phyloP scores from a whole-genome alignment of 2,329 filamentous ascomycete genomes.

The Erysiphe pulchra region DNA sequence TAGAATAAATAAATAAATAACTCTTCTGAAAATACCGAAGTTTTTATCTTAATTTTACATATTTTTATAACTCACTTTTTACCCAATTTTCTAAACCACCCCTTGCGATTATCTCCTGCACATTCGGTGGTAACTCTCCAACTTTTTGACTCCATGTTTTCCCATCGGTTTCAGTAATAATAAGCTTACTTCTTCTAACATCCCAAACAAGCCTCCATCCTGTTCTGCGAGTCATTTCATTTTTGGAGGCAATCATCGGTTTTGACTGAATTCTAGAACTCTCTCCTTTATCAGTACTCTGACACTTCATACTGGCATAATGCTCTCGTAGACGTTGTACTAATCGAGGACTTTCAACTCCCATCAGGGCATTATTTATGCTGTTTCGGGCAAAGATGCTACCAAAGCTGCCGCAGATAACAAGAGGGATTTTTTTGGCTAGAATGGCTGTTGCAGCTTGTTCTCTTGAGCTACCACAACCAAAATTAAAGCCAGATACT shows the following conservation, averaged over 20 bases:
- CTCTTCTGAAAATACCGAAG: too few species aligned
- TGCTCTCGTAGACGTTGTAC: conserved; percentile 35
- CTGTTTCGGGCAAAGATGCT: conserved; percentile 62
- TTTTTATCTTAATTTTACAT: neutral
- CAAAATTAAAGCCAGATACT: conserved; percentile 73
- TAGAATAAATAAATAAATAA: too few species aligned
- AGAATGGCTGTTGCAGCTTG: conserved; percentile 74
- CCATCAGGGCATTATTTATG: conserved; percentile 58
- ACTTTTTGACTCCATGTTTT: conserved; percentile 61
- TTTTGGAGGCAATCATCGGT: conserved; percentile 12
- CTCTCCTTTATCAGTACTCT: conserved; percentile 9
- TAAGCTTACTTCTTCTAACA: conserved; percentile 42
- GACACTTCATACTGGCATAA: conserved; percentile 9
- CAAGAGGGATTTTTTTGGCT: conserved; percentile 54
- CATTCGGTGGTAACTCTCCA: conserved; percentile 58
- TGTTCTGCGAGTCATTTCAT: conserved; percentile 41
- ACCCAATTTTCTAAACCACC: conserved; percentile 71
- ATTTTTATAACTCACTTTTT: conserved; percentile 2
- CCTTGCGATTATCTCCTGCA: conserved; percentile 59
- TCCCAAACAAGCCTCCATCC: conserved; percentile 75
- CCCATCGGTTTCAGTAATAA: conserved; percentile 40
- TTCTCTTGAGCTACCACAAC: conserved; percentile 56
- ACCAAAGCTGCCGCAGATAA: conserved; percentile 56
- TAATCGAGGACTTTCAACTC: conserved; percentile 41
- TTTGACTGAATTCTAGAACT: neutral